Evolutionary conservation across 768 basidiomycete species (phyloP), one percentile per base, ranked within the genome.

Genomic region (Butyriboletus loyo): DNA sequence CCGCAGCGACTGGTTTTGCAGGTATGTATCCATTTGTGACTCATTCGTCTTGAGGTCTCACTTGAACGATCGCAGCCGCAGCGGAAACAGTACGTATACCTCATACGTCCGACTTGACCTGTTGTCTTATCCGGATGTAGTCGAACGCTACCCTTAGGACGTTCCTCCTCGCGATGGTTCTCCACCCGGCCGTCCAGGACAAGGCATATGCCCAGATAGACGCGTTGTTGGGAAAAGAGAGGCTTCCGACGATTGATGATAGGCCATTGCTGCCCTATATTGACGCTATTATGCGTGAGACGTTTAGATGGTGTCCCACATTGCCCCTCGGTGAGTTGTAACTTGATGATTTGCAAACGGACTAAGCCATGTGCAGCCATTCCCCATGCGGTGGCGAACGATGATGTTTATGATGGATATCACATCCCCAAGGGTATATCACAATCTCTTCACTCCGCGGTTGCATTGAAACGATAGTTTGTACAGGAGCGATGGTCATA

Each of bases 201-300:
- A 53, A 54, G 49, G 60, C 49, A 14, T 39, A 57, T 22, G 50
- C 48, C 7, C 50, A 57, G 41, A 54, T 66, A 34, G 52, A 66
- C 3, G 32, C 52, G 14, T 49, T 64, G 0, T 43, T 67, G 9
- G 61, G 63, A 31, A 64, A 53, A 36, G 53, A 49, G 36, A 56
- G 55, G 14, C 53, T 67, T 1, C 66, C 61, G 28, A 59, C 38
- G 2, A 32, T 54, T 24, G 46, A 43, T 10, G 61, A 69, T 25
- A 49, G 56, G 30, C 15, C 44, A 11, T 53, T 32, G 6, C 47
- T 77, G 13, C 73, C 73, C 1, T 77, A 74, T 46, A 64, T 73
- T 7, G 64, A 60, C 4, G 71, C 73, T 5, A 67, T 75, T 10
- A 64, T 70, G n/a, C 70, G 71, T 46, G 76, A 77, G 56, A 55